These are phyloP conservation scores for Trapa incisa DNA, from an alignment of 345 rosid species.

Conservation along the genomic window DNA sequence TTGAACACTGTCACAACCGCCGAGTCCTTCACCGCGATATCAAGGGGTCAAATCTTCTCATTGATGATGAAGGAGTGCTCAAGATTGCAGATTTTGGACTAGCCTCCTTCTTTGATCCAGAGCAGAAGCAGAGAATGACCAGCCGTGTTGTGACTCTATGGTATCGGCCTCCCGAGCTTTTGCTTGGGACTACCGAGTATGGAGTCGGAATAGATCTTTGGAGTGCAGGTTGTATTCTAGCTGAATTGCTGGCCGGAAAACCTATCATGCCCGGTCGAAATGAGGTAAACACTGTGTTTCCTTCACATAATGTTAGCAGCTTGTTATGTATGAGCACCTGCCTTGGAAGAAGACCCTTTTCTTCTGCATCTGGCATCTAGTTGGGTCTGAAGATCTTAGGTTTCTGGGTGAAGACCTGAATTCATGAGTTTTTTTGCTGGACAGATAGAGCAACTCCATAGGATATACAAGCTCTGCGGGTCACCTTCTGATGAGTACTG, in stretches of 20 bases:
- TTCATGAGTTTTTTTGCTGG: not conserved
- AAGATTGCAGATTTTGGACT: conserved; percentile 93
- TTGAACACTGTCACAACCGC: conserved; percentile 79
- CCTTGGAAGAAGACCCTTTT: not conserved
- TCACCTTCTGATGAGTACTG: conserved; percentile 91
- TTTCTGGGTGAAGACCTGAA: no score
- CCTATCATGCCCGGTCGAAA: conserved; percentile 95
- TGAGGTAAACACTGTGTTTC: conserved; percentile 40
- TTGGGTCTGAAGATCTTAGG: no score
- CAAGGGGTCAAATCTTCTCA: conserved; percentile 93
- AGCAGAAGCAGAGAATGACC: conserved; percentile 72
- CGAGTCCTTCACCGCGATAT: conserved; percentile 98
- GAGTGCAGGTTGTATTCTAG: conserved; percentile 98
- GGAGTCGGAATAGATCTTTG: conserved; percentile 79
- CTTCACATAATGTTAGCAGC: no score
- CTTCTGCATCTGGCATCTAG: no score
- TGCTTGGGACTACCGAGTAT: conserved; percentile 81
- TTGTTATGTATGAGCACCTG: no score
- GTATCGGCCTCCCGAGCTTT: conserved; percentile 98
- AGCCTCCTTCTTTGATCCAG: conserved; percentile 74
- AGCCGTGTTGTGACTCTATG: conserved; percentile 90
- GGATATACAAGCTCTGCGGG: conserved; percentile 87
- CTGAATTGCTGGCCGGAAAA: conserved; percentile 83
- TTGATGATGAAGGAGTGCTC: conserved; percentile 72
- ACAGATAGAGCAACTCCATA: conserved; percentile 84